Evolutionary conservation across 306 rosid genomes (phyloP).

Genomic region (Chamaecrista fasciculata): DNA sequence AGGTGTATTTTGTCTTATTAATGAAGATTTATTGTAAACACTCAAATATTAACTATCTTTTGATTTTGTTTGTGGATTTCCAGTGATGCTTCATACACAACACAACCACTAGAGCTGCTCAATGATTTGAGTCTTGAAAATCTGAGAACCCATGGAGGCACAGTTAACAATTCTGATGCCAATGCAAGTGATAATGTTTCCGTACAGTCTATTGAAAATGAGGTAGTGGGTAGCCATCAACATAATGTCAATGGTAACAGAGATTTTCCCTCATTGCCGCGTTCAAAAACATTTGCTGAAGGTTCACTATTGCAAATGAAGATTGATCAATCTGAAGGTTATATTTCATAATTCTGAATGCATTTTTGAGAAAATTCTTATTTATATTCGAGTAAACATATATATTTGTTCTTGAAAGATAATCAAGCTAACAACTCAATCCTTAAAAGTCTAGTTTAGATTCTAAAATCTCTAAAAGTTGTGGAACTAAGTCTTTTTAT

Average conservation of each 20-base stretch:
- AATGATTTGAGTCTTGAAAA: conserved; percentile 75
- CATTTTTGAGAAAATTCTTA: conserved; percentile 20
- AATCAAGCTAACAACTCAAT: too few relatives aligned
- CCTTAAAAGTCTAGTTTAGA: too few relatives aligned
- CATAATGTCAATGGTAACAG: conserved; percentile 48
- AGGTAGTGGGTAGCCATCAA: conserved; percentile 35
- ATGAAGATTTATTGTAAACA: conserved; percentile 18
- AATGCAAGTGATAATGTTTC: conserved; percentile 40
- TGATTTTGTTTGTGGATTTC: conserved; percentile 22
- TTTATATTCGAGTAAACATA: too few relatives aligned
- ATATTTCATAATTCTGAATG: conserved; percentile 21
- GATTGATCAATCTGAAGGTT: conserved; percentile 76
- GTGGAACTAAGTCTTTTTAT: too few relatives aligned
- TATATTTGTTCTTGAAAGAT: too few relatives aligned
- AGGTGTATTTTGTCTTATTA: conserved; percentile 47
- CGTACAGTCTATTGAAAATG: conserved; percentile 36
- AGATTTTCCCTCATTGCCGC: conserved; percentile 38
- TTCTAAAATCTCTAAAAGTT: too few relatives aligned
- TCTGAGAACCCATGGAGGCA: conserved; percentile 41
- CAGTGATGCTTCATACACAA: conserved; percentile 93
- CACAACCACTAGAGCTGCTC: conserved; percentile 90
- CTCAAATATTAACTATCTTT: conserved; percentile 22
- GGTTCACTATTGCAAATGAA: conserved; percentile 42
- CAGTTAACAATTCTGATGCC: conserved; percentile 45
- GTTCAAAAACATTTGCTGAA: conserved; percentile 44